Base-by-base conservation (phyloP, 441 rosid genomes). In the Hypseocharis bilobata region DNA sequence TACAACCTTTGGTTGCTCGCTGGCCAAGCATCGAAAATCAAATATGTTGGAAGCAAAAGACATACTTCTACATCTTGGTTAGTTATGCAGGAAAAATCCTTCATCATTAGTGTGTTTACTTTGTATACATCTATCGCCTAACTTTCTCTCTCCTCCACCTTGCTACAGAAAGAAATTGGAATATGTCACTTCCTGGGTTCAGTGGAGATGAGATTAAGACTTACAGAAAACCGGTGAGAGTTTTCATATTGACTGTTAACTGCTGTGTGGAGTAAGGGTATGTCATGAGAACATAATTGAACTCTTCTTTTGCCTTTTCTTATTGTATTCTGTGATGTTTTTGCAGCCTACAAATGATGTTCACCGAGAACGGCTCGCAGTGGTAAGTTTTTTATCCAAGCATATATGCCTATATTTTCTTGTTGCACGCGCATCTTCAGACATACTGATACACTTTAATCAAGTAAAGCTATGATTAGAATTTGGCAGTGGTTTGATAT, bases 21-120 rank as follows among this genome's bases (percentile, higher is more conserved):
- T 92, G 72, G 96, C 96, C 57, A 92, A 88, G 80, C 96, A 88
- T 84, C 77, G 94, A 59, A 92, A 90, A 77, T 89, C 97, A 34
- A 85, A 86, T 64, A 83, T 84, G 49, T 78, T 90, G 78, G 98
- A 92, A 82, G 96, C 94, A 57, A 92, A 89, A 76, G 98, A 90
- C 75, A 85, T 90, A 76, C 88, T 92, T 75, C 74, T 88, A 62
- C 96, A 89, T 80, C 88, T 92, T 78, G 96, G 94, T 92, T 55
- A 65, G 87, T 84, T 70, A 57, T 72, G 63, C 19, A 54, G 62
- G 36, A 62, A 45, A 45, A 40, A 30, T 65, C 38, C 4, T 42
- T 14, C 49, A 19, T 55, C 44, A 17, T 23, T 49, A 65, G n/a
- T 65, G 20, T 61, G 40, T 30, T 66, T 36, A 63, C 71, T 66